Evolutionary conservation across 2,329 filamentous ascomycete genomes (phyloP), one percentile per base, ranked within the genome.

Genomic region (Neurospora sp.): DNA sequence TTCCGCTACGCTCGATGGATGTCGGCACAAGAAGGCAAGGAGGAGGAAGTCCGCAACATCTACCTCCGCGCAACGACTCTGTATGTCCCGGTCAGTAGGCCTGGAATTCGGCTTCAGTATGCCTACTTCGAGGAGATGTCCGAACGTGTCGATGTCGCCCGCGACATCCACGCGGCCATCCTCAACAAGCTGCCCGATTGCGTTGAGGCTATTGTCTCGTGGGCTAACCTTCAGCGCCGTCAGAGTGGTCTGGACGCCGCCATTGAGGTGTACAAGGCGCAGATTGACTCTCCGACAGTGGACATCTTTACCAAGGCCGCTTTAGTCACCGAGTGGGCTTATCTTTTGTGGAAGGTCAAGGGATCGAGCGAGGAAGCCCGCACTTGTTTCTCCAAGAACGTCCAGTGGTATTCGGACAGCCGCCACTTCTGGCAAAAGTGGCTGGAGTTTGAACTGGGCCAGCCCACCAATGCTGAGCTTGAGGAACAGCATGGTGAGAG

Each of bases 1-100:
- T 89, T 97, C 76, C 91, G 96, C n/a, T 99, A 97, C 80, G 93
- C 91, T 17, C 86, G 95, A 52, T 99, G 96, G 96, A 97, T 97
- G 92, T 85, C 87, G 71, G 89, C 89, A 0, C 92, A 97, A 77
- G 82, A 88, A 1, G 89, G 85, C 74, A 97, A 96, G 79, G 89
- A 93, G 66, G 93, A 97, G 78, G 94, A 97, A 77, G 90, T 95
- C 6, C 91, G 96, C 70, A 94, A 93, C 79, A 96, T 98, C 73
- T 98, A 96, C 78, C 89, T 95, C 78, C 89, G 93, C 70, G 96
- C 95, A 10, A 90, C 91, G 74, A 93, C 89, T 68, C 81, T 97
- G 68, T 97, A 91, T 78, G 93, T 97, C 1, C 93, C 95, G 3
- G 91, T 98, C 76, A 93, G 93, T 74, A 86, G 91, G 70, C 93